Percentiles rank a stretch among this genome's conserved stretches.
phyloP scores from a whole-genome alignment of 1,284 basidiomycete species.

The Pseudozyma pruni region DNA sequence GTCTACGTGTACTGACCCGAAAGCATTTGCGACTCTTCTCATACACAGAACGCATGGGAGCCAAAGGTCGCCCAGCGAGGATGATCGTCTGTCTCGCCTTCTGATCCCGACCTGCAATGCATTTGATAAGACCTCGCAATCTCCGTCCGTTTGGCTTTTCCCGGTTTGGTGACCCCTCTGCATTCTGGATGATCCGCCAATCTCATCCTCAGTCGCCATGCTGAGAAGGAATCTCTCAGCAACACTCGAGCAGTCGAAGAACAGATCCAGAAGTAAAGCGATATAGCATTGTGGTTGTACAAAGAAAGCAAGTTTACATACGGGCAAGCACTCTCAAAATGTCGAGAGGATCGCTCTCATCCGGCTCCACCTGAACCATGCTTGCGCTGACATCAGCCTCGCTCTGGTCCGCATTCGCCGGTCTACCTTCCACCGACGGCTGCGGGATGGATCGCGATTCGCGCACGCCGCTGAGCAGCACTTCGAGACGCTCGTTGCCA shows the following conservation, averaged over 20 bases:
- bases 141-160: too few relatives aligned
- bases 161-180: too few relatives aligned
- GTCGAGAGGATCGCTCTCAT: conserved; percentile 53
- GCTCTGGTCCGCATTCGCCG: conserved; percentile 22
- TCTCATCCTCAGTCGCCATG: not conserved
- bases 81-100: not conserved
- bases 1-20: not conserved
- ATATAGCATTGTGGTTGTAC: not conserved
- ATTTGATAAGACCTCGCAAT: not conserved
- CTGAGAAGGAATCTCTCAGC: too few relatives aligned
- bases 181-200: too few relatives aligned
- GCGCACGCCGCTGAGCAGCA: conserved; percentile 47
- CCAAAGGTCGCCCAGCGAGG: conserved; percentile 60
- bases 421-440: conserved; percentile 2
- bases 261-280: not conserved
- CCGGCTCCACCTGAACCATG: conserved; percentile 31
- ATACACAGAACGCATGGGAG: conserved; percentile 56
- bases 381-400: conserved; percentile 30
- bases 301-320: conserved; percentile 10
- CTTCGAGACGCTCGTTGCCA: conserved; percentile 41
- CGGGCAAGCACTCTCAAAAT: conserved; percentile 42
- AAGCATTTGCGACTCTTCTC: not conserved
- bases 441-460: conserved; percentile 36
- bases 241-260: not conserved
- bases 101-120: conserved; percentile 11